Evolutionary conservation across 768 basidiomycete genomes (phyloP).

Genomic region (Cyclocybe aegerita): DNA sequence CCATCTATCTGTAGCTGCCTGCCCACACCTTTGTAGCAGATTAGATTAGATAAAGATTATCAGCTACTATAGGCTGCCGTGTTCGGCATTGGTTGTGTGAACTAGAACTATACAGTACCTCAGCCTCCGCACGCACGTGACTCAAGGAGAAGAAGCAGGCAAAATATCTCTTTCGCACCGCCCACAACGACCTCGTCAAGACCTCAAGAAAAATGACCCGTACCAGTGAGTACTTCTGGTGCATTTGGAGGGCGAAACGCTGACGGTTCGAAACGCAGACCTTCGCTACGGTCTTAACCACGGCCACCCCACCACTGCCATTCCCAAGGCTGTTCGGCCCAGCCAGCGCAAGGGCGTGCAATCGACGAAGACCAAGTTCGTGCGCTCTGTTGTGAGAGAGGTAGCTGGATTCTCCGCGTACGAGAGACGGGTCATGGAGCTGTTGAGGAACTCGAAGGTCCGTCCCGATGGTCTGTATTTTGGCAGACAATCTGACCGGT

Average conservation of each 20-base stretch:
- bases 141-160: constrained; percentile 17
- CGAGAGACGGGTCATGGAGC: constrained; percentile 96
- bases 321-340: constrained; percentile 73
- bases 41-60: constrained; percentile 26
- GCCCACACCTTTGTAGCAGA: constrained; percentile 11
- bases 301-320: constrained; percentile 85
- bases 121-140: constrained; percentile 51
- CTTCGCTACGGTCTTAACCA: constrained; percentile 83
- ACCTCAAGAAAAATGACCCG: constrained; percentile 72
- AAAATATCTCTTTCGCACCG: constrained; percentile 23
- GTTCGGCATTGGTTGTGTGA: constrained; percentile 25
- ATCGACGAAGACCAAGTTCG: constrained; percentile 90
- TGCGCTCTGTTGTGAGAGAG: constrained; percentile 92
- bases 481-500: background rate
- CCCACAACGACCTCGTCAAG: constrained; percentile 47
- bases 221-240: constrained; percentile 55
- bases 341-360: constrained; percentile 91
- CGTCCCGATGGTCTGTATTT: constrained; percentile 22
- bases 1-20: background rate
- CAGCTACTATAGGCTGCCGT: background rate
- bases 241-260: constrained; percentile 8
- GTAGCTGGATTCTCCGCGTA: constrained; percentile 98
- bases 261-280: constrained; percentile 46
- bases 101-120: constrained; percentile 55
- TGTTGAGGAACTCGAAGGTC: constrained; percentile 97